These are phyloP conservation scores for Zopfia rhizophila DNA, from an alignment of 2,329 filamentous ascomycete genomes.

Conservation along the genomic window DNA sequence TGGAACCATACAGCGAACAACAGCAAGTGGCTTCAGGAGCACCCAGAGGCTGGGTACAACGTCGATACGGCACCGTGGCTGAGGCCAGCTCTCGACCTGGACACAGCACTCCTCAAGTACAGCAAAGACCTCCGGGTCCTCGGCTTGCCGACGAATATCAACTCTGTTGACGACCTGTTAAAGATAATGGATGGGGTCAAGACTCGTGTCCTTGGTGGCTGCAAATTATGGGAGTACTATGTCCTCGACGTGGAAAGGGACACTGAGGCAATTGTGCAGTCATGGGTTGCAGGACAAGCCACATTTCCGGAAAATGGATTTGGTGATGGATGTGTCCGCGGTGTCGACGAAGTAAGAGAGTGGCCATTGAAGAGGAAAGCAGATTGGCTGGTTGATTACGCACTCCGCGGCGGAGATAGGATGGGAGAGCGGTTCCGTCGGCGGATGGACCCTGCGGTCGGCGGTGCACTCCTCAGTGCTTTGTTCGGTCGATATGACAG, in stretches of 20 bases:
- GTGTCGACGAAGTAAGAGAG: conserved; percentile 63
- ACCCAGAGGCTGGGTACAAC: conserved; percentile 97
- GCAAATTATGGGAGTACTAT: conserved; percentile 95
- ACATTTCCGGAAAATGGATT: conserved; percentile 65
- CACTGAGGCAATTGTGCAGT: conserved; percentile 72
- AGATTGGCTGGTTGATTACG: conserved; percentile 74
- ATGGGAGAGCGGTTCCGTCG: conserved; percentile 84
- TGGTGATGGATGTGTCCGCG: conserved; percentile 58
- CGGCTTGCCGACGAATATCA: conserved; percentile 79
- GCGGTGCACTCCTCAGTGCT: conserved; percentile 73
- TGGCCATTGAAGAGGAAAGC: conserved; percentile 70
- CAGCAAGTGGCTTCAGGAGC: conserved; percentile 90
- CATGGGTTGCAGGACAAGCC: conserved; percentile 74
- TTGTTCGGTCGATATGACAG: conserved; percentile 75
- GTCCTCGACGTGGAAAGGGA: conserved; percentile 81
- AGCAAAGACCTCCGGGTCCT: conserved; percentile 70
- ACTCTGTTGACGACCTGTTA: conserved; percentile 76
- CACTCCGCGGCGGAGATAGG: conserved; percentile 74
- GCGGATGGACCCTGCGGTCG: conserved; percentile 73
- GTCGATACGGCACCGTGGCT: conserved; percentile 84
- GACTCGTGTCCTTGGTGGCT: conserved; percentile 77
- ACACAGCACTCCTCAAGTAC: conserved; percentile 75
- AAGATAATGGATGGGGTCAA: conserved; percentile 87
- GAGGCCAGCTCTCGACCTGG: conserved; percentile 75
- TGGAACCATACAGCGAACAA: conserved; percentile 98